phyloP scores from a whole-genome alignment of 129 eudicot genomes.

The Tagetes patula region DNA sequence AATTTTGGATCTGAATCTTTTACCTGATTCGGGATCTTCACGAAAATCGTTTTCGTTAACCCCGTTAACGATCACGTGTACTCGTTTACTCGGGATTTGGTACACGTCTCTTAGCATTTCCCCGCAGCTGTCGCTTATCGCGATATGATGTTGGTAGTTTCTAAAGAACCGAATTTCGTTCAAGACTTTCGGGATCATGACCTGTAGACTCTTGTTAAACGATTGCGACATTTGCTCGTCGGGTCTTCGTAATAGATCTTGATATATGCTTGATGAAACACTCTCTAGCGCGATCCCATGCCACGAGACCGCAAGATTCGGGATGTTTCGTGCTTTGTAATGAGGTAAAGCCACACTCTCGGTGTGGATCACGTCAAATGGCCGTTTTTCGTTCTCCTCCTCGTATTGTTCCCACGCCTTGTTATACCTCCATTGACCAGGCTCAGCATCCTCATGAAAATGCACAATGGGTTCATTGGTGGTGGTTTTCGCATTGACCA shows the following conservation, averaged over 20 bases:
- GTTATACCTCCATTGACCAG: constrained; percentile 80
- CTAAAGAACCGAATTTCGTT: constrained; percentile 84
- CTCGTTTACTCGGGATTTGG: constrained; percentile 82
- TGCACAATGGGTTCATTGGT: constrained; percentile 44
- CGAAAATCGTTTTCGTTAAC: constrained; percentile 65
- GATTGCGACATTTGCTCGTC: constrained; percentile 57
- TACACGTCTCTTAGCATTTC: constrained; percentile 95
- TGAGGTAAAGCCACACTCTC: constrained; percentile 91
- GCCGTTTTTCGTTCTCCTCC: constrained; percentile 48
- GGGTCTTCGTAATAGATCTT: constrained; percentile 58
- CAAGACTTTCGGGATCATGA: constrained; percentile 72
- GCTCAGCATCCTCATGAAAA: constrained; percentile 62
- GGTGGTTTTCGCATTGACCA: constrained; percentile 7
- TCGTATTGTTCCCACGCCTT: constrained; percentile 82
- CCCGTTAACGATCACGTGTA: constrained; percentile 84
- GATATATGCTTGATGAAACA: constrained; percentile 74
- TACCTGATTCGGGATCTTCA: constrained; percentile 52
- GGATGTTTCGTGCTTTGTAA: constrained; percentile 50
- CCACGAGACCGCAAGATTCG: constrained; percentile 89
- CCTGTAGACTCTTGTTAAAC: constrained; percentile 64
- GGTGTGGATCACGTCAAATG: constrained; percentile 79
- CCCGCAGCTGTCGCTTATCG: constrained; percentile 91
- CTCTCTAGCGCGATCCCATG: constrained; percentile 94
- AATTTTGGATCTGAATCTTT: constrained; percentile 51
- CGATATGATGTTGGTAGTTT: constrained; percentile 73